Evolutionary conservation across 2,329 filamentous ascomycete species (phyloP).

Genomic region (Myriosclerotinia curreyana): DNA sequence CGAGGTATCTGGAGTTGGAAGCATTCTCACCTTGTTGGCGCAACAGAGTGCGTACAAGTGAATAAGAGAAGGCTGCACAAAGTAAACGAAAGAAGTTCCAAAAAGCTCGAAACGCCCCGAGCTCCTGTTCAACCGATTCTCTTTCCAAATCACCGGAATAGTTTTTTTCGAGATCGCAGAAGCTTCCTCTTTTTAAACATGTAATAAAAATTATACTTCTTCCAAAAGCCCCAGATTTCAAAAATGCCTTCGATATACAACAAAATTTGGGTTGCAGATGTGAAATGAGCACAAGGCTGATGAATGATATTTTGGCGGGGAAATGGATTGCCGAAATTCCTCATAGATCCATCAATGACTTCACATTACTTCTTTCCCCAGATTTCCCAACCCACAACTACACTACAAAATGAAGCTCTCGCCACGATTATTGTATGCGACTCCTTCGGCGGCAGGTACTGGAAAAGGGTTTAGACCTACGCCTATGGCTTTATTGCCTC

Average conservation of each 20-base stretch:
- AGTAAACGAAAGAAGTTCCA: not conserved
- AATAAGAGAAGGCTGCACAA: conserved; percentile 7
- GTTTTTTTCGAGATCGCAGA: not conserved
- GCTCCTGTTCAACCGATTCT: not conserved
- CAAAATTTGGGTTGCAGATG: not conserved
- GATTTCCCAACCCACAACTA: conserved; percentile 2
- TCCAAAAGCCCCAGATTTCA: not conserved
- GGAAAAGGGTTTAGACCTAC: conserved; percentile 31
- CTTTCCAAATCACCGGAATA: not conserved
- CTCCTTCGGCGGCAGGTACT: conserved; percentile 30
- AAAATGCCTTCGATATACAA: not conserved
- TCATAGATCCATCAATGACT: conserved; percentile 16
- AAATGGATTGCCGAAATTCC: conserved; percentile 8
- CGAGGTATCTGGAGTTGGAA: conserved; percentile 89
- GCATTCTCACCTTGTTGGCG: conserved; percentile 53
- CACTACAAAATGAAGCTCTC: conserved; percentile 30
- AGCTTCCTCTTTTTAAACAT: not conserved
- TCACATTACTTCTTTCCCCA: conserved; percentile 12
- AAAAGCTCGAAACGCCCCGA: not conserved
- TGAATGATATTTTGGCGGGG: conserved; percentile 17
- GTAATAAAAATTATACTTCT: not conserved
- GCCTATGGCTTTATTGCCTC: conserved; percentile 38
- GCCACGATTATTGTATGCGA: conserved; percentile 33
- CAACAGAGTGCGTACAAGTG: not conserved
- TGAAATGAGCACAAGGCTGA: conserved; percentile 21